A percentile compares a stretch with the other conserved stretches of the same genome.
These are phyloP conservation scores for Plectosphaerella cucumerina DNA, from an alignment of 2,329 filamentous ascomycete genomes.

Conservation along the genomic window DNA sequence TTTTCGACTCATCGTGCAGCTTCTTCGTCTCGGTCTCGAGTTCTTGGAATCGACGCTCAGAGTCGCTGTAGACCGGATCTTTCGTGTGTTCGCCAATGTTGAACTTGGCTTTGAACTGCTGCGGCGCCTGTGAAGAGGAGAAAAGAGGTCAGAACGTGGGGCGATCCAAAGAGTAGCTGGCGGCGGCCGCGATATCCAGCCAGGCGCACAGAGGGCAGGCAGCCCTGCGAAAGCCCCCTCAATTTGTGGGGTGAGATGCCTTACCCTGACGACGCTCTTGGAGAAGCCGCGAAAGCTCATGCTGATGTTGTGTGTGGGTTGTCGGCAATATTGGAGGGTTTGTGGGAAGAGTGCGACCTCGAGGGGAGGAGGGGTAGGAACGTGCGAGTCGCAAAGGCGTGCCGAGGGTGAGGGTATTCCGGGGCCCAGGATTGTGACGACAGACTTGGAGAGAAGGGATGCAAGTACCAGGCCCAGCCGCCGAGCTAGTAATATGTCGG, in stretches of 20 bases:
- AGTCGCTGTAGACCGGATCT: constrained; percentile 90
- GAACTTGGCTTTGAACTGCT: constrained; percentile 87
- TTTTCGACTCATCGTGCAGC: constrained; percentile 93
- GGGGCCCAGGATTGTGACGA: neutral
- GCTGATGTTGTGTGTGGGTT: constrained; percentile 15
- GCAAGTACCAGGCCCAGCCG: neutral
- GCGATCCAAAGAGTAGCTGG: neutral
- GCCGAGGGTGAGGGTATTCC: neutral
- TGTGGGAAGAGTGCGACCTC: no score
- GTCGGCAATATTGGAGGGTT: no score
- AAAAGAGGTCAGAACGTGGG: constrained; percentile 1
- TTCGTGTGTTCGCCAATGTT: constrained; percentile 95
- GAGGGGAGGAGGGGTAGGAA: no score
- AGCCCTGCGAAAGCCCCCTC: constrained; percentile 8
- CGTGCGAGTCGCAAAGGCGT: no score
- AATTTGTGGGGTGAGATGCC: constrained; percentile 24
- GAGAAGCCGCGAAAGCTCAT: constrained; percentile 99
- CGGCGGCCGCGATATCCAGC: no score
- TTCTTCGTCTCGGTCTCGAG: constrained; percentile 95
- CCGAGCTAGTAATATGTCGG: neutral
- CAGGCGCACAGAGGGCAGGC: constrained; percentile 1
- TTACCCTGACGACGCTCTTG: constrained; percentile 82
- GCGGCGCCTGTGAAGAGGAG: constrained; percentile 61
- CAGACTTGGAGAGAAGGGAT: neutral
- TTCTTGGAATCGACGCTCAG: constrained; percentile 89